A percentile compares a stretch with the other conserved stretches of the same genome.
phyloP scores from a whole-genome alignment of 78 protist species.

The Diacronema lutheri region DNA sequence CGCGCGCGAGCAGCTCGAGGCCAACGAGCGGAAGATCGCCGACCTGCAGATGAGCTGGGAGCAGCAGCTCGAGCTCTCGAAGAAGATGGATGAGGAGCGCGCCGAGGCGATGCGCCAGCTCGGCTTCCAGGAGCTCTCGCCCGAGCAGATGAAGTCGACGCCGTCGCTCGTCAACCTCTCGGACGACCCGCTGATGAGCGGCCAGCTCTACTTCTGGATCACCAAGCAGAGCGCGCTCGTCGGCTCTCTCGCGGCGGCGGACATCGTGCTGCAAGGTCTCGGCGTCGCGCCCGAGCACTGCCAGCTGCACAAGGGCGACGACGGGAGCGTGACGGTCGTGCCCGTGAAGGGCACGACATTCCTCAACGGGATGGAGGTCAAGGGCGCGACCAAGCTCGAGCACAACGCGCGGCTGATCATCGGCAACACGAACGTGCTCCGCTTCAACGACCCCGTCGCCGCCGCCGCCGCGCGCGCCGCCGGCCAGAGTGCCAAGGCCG shows the following conservation, averaged over 20 bases:
- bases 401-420: conserved; percentile 41
- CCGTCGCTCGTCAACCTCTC: conserved; percentile 43
- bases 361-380: conserved; percentile 40
- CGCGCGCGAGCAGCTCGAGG: conserved; percentile 24
- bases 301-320: background rate
- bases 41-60: conserved; percentile 62
- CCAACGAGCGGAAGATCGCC: conserved; percentile 45
- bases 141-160: background rate
- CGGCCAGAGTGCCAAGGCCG: background rate
- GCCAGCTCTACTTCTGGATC: conserved; percentile 12
- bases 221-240: background rate
- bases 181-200: conserved; percentile 48
- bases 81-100: conserved; percentile 28
- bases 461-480: background rate
- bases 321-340: conserved; percentile 9
- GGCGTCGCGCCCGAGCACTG: conserved; percentile 58
- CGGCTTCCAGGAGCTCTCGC: background rate
- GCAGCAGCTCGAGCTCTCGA: conserved; percentile 8
- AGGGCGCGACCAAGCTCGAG: background rate
- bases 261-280: conserved; percentile 58
- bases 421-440: conserved; percentile 30
- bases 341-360: background rate
- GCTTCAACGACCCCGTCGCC: background rate
- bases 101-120: background rate
- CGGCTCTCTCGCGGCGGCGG: background rate